phyloP scores from a whole-genome alignment of 2,329 filamentous ascomycete species.

The Scortechinia acanthostroma region DNA sequence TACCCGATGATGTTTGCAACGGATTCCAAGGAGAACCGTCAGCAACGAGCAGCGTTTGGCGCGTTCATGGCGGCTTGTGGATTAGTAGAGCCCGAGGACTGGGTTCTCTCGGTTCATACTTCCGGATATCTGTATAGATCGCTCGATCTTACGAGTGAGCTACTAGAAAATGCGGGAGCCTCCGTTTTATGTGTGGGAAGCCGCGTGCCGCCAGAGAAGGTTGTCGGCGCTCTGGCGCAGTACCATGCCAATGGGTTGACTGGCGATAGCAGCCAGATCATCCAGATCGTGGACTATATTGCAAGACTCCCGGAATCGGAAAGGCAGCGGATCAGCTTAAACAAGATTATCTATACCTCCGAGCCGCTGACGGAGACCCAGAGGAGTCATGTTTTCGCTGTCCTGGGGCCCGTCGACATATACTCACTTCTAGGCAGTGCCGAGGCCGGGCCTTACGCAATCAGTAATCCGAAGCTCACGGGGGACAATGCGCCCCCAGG shows the following conservation, averaged over 20 bases:
- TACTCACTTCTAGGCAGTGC: conserved; percentile 30
- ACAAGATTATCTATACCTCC: conserved; percentile 35
- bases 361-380: conserved; percentile 25
- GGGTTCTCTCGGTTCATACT: conserved; percentile 26
- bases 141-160: conserved; percentile 27
- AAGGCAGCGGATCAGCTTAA: conserved; percentile 13
- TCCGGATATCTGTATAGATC: conserved; percentile 26
- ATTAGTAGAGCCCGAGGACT: conserved; percentile 23
- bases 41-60: conserved; percentile 23
- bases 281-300: conserved; percentile 24
- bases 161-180: conserved; percentile 29
- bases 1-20: conserved; percentile 27
- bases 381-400: conserved; percentile 14
- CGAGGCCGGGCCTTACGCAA: conserved; percentile 30
- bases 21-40: conserved; percentile 28
- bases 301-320: conserved; percentile 14
- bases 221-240: conserved; percentile 14
- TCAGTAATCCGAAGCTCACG: conserved; percentile 17
- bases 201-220: conserved; percentile 11
- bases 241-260: conserved; percentile 26
- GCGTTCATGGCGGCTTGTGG: conserved; percentile 16
- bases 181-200: conserved; percentile 25
- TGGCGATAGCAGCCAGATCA: conserved; percentile 26
- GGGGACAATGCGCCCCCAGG: conserved; percentile 4
- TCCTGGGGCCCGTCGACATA: conserved; percentile 22